Base-by-base conservation (phyloP, 805 yeast species). In the Yarrowia sp. region DNA sequence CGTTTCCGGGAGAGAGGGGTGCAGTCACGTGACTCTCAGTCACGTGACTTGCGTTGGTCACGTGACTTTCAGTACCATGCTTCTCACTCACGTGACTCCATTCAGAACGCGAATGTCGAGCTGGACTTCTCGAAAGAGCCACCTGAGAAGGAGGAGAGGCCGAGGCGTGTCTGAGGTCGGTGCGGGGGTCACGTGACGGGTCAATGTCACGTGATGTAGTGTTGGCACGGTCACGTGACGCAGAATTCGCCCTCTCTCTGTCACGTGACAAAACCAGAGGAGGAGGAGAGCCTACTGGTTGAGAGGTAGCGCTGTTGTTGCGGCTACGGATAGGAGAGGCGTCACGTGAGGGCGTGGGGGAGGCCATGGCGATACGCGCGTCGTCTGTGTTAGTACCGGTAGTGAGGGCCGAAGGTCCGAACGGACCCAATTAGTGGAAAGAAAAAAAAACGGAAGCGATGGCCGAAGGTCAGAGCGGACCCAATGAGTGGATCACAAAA, bases 251-350 rank as follows among this genome's bases (percentile, higher is more conserved):
- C 4, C n/a, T 17, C 15, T 48, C 55, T 35, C 41, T 11, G 38
- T 48, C 55, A 7, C 55, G 55, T 3, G 55, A 48, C 15, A 48
- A 41, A 33, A 48, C 55, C 41, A 48, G 17, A 2, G 53, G 53
- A 17, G 53, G 53, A 15, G 53, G 55, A 15, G 44, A 22, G 28
- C 28, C 28, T 22, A 22, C 28, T 15, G 44, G 44, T 8, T 41
- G 14, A 7, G 41, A 13, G 2, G 55, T 35, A 11, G 32, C 41
- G 13, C 35, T 44, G 22, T 47, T 28, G 18, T n/a, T 10, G 11
- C 39, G 53, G n/a, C 28, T 48, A 17, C 55, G 15, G 31, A 1
- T 48, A 8, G 55, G 55, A 11, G 41, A 33, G 1, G 55, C 17
- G 11, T 48, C 55, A 17, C 55, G 7, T 5, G 55, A 48, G 4